Base-by-base conservation (phyloP, 2,329 filamentous ascomycete genomes). In the Pseudogymnoascus sp. region DNA sequence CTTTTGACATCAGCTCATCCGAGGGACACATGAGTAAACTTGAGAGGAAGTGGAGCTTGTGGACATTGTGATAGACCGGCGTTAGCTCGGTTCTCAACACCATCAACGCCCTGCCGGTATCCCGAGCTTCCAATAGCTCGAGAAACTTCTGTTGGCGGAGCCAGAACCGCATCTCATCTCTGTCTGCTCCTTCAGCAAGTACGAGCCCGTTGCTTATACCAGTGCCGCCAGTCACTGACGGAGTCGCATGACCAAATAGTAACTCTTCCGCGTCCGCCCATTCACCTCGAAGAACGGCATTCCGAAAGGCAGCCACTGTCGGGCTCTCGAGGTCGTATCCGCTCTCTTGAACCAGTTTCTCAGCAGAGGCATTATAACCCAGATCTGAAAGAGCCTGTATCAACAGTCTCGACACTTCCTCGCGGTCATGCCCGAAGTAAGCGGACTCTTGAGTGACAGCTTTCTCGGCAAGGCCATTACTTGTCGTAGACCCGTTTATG, bases 101-200 rank as follows among this genome's bases (percentile, higher is more conserved):
- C 71, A 82, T 82, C 63, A 99, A 80, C 6, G 93, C 95, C 61
- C 83, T 82, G 12, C 82, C 82, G 7, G 90, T 84, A 69, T 97
- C 87, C 68, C 86, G 81, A 70, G 82, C 80, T 74, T 97, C 93
- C 46, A 99, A 78, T 7, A 96, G 79, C 77, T 99, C 95, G 31
- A 99, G 80, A 70, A 93, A 99, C 75, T 97, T 97, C 74, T 99
- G 95, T 73, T 96, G 90, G 67, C 93, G 84, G 70, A 99, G 80
- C 79, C 87, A 88, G 74, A 97, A 97, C 56, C 88, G 83, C 89
- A 99, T 93, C 61, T 88, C 81, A 68, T 88, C 86, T 63, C 83
- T 83, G 70, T 96, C 88, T 5, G 91, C 88, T 23, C 85, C 88
- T 46, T 90, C 84, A 14, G 88, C 85, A 62, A 97, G 81, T 14